Evolutionary conservation across 441 rosid species (phyloP), one percentile per base, ranked within the genome.

Genomic region (Erysimum pusillum): DNA sequence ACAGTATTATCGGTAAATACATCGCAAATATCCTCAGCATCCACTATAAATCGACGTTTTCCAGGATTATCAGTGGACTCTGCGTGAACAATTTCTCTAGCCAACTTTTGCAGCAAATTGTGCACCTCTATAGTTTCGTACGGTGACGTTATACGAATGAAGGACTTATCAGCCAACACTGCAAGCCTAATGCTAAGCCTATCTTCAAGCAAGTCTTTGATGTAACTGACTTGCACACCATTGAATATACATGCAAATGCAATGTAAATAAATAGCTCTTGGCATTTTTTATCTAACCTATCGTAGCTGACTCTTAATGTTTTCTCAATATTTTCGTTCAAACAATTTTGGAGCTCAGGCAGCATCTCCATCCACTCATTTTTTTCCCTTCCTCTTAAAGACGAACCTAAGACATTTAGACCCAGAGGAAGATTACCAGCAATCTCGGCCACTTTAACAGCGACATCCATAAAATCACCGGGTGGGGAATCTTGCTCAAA

Each of bases 371-470:
- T 52, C 35, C 59, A 53, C 15, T 53, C 35, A 3, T 25, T 1
- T 25, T 53, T 25, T 2, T 2, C 0, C 17, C 15, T 53, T 53
- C 15, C 9, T 5, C 1, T 12, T 53, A 53, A 25, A 53, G 59
- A 53, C 9, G 59, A 53, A 25, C 59, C 59, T 28, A 51, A 18
- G 28, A 51, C 56, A 9, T 6, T 51, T 0, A 51, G 56, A 14
- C 60, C 75, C 34, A 83, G 34, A 14, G 84, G 86, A 25, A 78
- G 77, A 11, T 83, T 83, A 51, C 56, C 56, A 1, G 56, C 31
- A 51, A 51, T 13, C 14, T 51, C n/a, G 0, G 7, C 14, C 2
- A 51, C 13, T 51, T 51, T 6, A 51, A 51, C 7, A 4, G 31
- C 13, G 7, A 51, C 13, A 18, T 51, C 56, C 13, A 9, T 9